These are phyloP conservation scores for Lactarius sp. DNA, from an alignment of 768 basidiomycete species.

Conservation along the genomic window DNA sequence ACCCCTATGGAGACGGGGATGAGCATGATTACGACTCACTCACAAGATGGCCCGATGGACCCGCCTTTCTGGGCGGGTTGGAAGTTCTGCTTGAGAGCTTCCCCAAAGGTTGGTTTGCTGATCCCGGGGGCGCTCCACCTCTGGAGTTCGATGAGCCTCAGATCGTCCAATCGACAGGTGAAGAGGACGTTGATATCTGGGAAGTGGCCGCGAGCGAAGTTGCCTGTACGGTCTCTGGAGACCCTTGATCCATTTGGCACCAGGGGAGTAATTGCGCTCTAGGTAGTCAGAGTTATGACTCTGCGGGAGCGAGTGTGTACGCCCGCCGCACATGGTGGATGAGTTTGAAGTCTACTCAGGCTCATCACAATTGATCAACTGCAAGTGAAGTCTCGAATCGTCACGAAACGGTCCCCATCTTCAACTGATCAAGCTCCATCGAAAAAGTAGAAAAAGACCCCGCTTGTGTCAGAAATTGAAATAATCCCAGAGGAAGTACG, in stretches of 20 bases:
- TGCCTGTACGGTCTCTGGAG: conserved; percentile 52
- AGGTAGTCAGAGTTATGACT: conserved; percentile 21
- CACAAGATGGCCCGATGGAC: conserved; percentile 89
- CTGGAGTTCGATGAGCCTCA: conserved; percentile 65
- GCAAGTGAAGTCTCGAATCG: background rate
- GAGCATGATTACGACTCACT: conserved; percentile 33
- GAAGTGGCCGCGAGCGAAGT: conserved; percentile 77
- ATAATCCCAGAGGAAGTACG: background rate
- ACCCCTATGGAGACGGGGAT: conserved; percentile 19
- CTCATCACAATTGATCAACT: background rate
- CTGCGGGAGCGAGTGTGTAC: background rate
- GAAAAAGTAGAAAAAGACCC: conserved; percentile 8
- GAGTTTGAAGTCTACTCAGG: too few species aligned
- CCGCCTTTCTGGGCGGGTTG: conserved; percentile 86
- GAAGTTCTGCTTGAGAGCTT: conserved; percentile 82
- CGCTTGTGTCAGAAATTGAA: background rate
- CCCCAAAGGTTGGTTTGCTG: conserved; percentile 81
- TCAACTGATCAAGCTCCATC: background rate
- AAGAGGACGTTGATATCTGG: conserved; percentile 75
- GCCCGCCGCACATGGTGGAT: conserved; percentile 7
- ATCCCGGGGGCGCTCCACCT: conserved; percentile 87
- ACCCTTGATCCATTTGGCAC: conserved; percentile 35
- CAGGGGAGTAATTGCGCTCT: conserved; percentile 26
- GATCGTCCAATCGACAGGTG: conserved; percentile 61
- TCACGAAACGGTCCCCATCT: conserved; percentile 8